These are phyloP conservation scores for Daldinia sp. DNA, from an alignment of 2,329 filamentous ascomycete genomes.

Conservation along the genomic window DNA sequence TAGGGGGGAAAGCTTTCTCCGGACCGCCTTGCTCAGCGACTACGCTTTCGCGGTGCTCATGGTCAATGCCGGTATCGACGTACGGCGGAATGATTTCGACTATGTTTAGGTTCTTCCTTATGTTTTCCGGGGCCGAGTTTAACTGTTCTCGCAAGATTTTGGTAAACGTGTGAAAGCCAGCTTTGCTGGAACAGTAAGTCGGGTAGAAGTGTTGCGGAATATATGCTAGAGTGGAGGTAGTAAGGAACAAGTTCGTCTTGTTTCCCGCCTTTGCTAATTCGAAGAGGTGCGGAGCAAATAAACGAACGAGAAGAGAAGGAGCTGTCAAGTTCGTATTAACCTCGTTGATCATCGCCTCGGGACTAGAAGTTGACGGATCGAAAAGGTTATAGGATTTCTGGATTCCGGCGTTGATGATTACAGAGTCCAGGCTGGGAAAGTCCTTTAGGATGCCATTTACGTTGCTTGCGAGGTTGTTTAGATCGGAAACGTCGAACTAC, in stretches of 20 bases:
- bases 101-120: conserved; percentile 42
- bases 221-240: conserved; percentile 44
- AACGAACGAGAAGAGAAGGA: conserved; percentile 42
- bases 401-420: conserved; percentile 47
- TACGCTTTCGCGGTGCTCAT: conserved; percentile 35
- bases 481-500: conserved; percentile 25
- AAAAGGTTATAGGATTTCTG: conserved; percentile 39
- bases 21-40: conserved; percentile 35
- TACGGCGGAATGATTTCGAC: conserved; percentile 50
- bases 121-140: conserved; percentile 18
- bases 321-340: conserved; percentile 25
- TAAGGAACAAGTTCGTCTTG: conserved; percentile 42
- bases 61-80: conserved; percentile 48
- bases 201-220: conserved; percentile 44
- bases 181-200: conserved; percentile 47
- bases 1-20: conserved; percentile 41
- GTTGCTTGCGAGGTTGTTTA: conserved; percentile 26
- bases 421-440: conserved; percentile 41
- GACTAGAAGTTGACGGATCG: conserved; percentile 35
- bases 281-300: conserved; percentile 43
- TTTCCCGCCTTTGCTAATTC: conserved; percentile 18
- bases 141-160: conserved; percentile 44
- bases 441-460: conserved; percentile 8
- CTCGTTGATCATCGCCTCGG: conserved; percentile 40
- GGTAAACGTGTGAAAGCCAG: conserved; percentile 44